Conservation (phyloP, 2,329 filamentous ascomycete species). For the Calonectria pauciramosa region DNA sequence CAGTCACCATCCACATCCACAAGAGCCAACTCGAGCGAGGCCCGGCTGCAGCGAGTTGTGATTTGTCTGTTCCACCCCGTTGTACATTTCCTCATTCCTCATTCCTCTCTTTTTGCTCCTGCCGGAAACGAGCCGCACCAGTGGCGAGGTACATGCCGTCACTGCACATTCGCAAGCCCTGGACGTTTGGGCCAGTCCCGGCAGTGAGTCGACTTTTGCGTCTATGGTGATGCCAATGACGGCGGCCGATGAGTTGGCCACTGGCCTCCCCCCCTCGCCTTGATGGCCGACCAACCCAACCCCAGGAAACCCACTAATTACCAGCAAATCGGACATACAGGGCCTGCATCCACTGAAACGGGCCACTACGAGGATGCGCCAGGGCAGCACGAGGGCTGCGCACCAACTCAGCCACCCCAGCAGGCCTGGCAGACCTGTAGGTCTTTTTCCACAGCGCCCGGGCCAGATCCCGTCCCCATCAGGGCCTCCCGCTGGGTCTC, state of each 20-base stretch:
- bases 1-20: constrained; percentile 3
- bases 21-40: constrained; percentile 8
- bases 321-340: constrained; percentile 18
- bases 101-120: background rate
- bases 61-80: background rate
- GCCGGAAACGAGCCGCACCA: background rate
- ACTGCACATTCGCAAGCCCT: background rate
- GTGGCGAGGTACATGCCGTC: constrained; percentile 1
- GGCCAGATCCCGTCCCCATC: background rate
- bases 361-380: background rate
- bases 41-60: background rate
- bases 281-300: background rate
- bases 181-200: background rate
- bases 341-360: constrained; percentile 22
- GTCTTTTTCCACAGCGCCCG: background rate
- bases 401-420: constrained; percentile 26
- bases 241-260: constrained; percentile 13
- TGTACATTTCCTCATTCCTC: background rate
- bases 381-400: constrained; percentile 16
- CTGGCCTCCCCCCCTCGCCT: background rate
- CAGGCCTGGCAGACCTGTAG: background rate
- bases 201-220: background rate
- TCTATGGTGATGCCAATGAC: background rate
- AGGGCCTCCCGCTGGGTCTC: constrained; percentile 5
- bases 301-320: constrained; percentile 10